phyloP scores from a whole-genome alignment of 257 asterid species.

The Ligustrum vulgare region DNA sequence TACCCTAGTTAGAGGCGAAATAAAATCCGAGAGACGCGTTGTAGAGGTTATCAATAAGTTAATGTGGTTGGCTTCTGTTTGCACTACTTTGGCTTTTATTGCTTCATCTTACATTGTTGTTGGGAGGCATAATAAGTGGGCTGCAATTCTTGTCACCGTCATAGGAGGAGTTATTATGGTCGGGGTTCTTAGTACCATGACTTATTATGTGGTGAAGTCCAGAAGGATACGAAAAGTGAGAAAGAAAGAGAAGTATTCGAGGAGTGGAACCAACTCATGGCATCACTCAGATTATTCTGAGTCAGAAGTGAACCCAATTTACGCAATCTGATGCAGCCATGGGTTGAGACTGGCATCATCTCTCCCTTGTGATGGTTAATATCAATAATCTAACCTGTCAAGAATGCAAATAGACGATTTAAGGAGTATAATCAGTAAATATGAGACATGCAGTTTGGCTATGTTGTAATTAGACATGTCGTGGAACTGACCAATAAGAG shows the following conservation, averaged over 20 bases:
- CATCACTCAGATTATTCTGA: slow-evolving; percentile 55
- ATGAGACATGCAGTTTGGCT: background rate
- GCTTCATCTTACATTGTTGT: slow-evolving; percentile 67
- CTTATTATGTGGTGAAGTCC: slow-evolving; percentile 64
- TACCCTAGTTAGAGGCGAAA: slow-evolving; percentile 75
- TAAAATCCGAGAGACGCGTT: slow-evolving; percentile 67
- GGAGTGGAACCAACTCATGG: slow-evolving; percentile 42
- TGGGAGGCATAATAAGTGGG: slow-evolving; percentile 60
- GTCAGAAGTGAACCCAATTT: slow-evolving; percentile 58
- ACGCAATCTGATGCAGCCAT: slow-evolving; percentile 52
- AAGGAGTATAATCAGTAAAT: background rate
- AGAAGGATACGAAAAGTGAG: slow-evolving; percentile 55
- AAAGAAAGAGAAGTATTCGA: slow-evolving; percentile 60
- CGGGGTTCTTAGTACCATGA: slow-evolving; percentile 64
- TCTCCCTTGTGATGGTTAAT: background rate
- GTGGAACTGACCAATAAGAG: background rate
- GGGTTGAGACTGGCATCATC: background rate
- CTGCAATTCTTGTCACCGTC: slow-evolving; percentile 60
- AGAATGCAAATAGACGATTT: background rate
- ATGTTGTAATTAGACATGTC: background rate
- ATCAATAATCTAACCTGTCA: background rate
- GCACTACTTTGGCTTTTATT: slow-evolving; percentile 73
- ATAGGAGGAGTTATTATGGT: slow-evolving; percentile 61
- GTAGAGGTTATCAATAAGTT: slow-evolving; percentile 70
- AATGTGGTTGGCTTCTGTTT: slow-evolving; percentile 84